Evolutionary conservation across 805 yeast genomes (phyloP).

Genomic region (Lachancea sp.): DNA sequence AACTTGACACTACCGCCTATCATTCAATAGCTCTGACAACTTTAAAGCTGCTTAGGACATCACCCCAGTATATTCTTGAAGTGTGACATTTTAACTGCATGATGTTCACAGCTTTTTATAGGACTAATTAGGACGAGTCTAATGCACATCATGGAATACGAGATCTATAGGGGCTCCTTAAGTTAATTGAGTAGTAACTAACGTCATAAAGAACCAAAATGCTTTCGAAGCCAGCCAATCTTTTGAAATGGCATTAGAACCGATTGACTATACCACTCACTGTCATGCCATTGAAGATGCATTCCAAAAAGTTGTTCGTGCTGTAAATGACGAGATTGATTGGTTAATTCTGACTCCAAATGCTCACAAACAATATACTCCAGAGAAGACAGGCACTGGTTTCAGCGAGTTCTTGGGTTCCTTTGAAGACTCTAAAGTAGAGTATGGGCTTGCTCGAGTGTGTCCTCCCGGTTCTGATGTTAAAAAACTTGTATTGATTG

Average conservation of each 20-base stretch:
- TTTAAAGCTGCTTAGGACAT: too few relatives aligned
- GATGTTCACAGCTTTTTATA: too few relatives aligned
- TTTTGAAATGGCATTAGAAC: slow-evolving; percentile 36
- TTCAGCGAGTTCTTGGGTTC: slow-evolving; percentile 72
- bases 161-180: too few relatives aligned
- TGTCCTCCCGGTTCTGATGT: slow-evolving; percentile 90
- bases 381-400: slow-evolving; percentile 48
- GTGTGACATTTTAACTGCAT: too few relatives aligned
- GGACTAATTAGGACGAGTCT: too few relatives aligned
- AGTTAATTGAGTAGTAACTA: too few relatives aligned
- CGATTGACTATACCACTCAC: slow-evolving; percentile 55
- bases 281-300: slow-evolving; percentile 68
- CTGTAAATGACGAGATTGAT: slow-evolving; percentile 52
- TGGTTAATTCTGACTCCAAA: slow-evolving; percentile 83
- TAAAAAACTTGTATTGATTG: slow-evolving; percentile 73
- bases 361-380: slow-evolving; percentile 39
- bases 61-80: too few relatives aligned
- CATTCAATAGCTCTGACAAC: too few relatives aligned
- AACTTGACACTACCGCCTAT: too few relatives aligned
- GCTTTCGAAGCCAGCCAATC: too few relatives aligned
- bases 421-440: slow-evolving; percentile 82
- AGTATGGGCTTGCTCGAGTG: slow-evolving; percentile 84
- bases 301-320: slow-evolving; percentile 74
- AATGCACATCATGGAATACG: too few relatives aligned
- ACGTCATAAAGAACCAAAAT: too few relatives aligned